Percentiles rank a stretch among this genome's conserved stretches.
phyloP scores from a whole-genome alignment of 2,329 filamentous ascomycete species.

The Fusarium sp. region DNA sequence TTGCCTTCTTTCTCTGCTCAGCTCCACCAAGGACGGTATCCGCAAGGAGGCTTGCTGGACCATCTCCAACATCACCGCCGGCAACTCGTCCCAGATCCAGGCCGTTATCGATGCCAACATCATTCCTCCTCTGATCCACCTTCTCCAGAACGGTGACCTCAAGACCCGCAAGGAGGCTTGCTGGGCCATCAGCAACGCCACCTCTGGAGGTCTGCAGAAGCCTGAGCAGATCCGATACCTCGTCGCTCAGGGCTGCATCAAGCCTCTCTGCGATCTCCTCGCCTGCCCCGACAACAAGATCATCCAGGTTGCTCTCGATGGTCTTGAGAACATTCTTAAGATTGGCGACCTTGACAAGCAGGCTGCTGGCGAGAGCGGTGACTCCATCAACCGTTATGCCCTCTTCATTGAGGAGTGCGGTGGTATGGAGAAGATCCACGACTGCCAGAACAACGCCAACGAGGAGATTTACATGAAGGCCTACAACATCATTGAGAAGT shows the following conservation, averaged over 20 bases:
- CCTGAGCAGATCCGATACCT: slow-evolving; percentile 98
- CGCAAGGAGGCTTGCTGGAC: slow-evolving; percentile 99
- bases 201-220: slow-evolving; percentile 96
- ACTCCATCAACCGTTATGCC: slow-evolving; percentile 94
- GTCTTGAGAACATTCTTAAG: slow-evolving; percentile 99
- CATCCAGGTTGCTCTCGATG: slow-evolving; percentile 97
- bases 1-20: slow-evolving; percentile 91
- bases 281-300: slow-evolving; percentile 99
- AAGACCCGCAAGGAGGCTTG: slow-evolving; percentile 99
- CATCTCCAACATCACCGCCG: slow-evolving; percentile 98
- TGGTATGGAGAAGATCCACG: slow-evolving; percentile 99
- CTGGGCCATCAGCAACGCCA: slow-evolving; percentile 99
- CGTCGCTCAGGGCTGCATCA: slow-evolving; percentile 94
- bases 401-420: slow-evolving; percentile 98
- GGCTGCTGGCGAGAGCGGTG: slow-evolving; percentile 77
- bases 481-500: slow-evolving; percentile 99
- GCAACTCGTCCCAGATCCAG: slow-evolving; percentile 98
- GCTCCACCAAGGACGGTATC: slow-evolving; percentile 98
- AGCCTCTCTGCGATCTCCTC: slow-evolving; percentile 94
- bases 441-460: slow-evolving; percentile 99
- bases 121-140: slow-evolving; percentile 94
- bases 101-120: slow-evolving; percentile 96
- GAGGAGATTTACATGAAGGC: slow-evolving; percentile 99
- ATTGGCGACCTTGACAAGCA: slow-evolving; percentile 99
- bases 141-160: slow-evolving; percentile 95